phyloP scores from a whole-genome alignment of 257 asterid genomes.

The Ilex aquifolium region DNA sequence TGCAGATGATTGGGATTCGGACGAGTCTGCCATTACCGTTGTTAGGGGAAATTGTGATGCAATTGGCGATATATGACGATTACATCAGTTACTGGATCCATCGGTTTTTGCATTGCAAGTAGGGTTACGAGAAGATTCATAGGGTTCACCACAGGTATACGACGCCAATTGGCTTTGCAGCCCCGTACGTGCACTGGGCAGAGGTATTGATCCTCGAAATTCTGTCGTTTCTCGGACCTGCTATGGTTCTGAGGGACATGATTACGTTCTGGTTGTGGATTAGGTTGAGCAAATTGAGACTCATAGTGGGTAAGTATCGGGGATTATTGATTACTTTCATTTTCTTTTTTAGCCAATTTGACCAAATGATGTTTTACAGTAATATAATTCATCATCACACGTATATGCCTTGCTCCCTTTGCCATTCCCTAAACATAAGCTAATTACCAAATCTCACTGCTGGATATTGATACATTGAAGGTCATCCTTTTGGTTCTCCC shows the following conservation, averaged over 20 bases:
- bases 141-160: constrained; percentile 94
- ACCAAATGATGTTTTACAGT: constrained; percentile 57
- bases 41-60: constrained; percentile 60
- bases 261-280: constrained; percentile 97
- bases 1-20: constrained; percentile 75
- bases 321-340: constrained; percentile 13
- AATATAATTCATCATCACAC: constrained; percentile 8
- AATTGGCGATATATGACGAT: constrained; percentile 81
- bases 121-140: constrained; percentile 99
- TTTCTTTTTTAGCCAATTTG: constrained; percentile 44
- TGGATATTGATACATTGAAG: too few species aligned
- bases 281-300: constrained; percentile 87
- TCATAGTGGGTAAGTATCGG: constrained; percentile 89
- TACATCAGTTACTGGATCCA: constrained; percentile 94
- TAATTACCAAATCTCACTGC: too few species aligned
- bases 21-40: constrained; percentile 93
- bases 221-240: constrained; percentile 91
- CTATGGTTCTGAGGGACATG: constrained; percentile 86
- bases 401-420: too few species aligned
- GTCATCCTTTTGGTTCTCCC: too few species aligned
- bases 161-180: constrained; percentile 91
- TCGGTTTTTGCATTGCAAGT: constrained; percentile 76
- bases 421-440: too few species aligned
- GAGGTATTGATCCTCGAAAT: constrained; percentile 96
- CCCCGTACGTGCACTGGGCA: constrained; percentile 95